These are phyloP conservation scores for Bidens hawaiensis DNA, from an alignment of 140 eudicot species.

Conservation along the genomic window DNA sequence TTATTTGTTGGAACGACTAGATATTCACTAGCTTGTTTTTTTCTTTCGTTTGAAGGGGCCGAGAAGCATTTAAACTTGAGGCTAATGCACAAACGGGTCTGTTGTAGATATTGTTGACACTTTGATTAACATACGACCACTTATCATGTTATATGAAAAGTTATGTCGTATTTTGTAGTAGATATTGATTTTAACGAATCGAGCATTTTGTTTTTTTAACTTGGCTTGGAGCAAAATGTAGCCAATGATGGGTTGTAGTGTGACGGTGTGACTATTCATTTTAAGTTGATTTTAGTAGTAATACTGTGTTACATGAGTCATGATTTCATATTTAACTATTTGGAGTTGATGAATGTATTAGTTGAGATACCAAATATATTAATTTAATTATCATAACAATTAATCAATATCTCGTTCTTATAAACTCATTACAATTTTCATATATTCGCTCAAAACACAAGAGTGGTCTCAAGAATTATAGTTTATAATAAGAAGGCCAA, in stretches of 20 bases:
- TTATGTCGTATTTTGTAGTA: constrained; percentile 15
- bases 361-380: too few species aligned
- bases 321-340: too few species aligned
- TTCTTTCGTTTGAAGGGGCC: constrained; percentile 13
- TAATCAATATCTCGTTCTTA: too few species aligned
- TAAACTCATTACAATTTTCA: neutral
- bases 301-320: neutral
- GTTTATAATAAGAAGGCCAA: neutral
- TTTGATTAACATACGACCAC: constrained; percentile 2
- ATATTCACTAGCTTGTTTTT: neutral
- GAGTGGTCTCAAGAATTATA: neutral
- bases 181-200: constrained; percentile 11
- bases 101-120: constrained; percentile 28
- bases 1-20: constrained; percentile 78
- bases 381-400: too few species aligned
- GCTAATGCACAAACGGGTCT: constrained; percentile 7
- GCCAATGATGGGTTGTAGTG: neutral
- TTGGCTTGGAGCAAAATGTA: neutral
- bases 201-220: constrained; percentile 17
- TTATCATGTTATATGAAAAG: too few species aligned
- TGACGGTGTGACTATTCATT: neutral
- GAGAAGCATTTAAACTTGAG: neutral
- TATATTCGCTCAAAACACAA: neutral
- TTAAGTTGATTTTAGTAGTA: neutral
- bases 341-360: too few species aligned